Percentiles rank a stretch among this genome's conserved stretches.
phyloP scores from a whole-genome alignment of 176 grass and related monocot genomes.

The Poa annua region DNA sequence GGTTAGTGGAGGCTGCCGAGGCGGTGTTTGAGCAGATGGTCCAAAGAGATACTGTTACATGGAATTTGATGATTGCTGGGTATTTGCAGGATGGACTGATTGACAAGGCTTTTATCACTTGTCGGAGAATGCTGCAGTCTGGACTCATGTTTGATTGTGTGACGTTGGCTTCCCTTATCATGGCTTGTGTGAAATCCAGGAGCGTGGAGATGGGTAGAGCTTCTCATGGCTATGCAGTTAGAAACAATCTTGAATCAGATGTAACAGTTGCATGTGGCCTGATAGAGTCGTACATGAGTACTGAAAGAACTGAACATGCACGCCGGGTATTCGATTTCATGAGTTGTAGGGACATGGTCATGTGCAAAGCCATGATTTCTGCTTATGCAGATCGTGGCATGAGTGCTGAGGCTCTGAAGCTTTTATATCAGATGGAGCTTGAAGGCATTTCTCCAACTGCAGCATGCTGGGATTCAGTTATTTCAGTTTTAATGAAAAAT shows the following conservation, averaged over 20 bases:
- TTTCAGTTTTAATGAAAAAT: slow-evolving; percentile 53
- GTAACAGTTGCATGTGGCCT: slow-evolving; percentile 52
- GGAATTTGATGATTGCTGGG: slow-evolving; percentile 82
- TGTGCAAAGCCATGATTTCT: slow-evolving; percentile 64
- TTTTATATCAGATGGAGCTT: slow-evolving; percentile 68
- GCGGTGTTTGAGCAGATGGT: slow-evolving; percentile 67
- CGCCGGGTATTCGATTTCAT: slow-evolving; percentile 47
- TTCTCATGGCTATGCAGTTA: slow-evolving; percentile 69
- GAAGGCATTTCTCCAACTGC: slow-evolving; percentile 63
- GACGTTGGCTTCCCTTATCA: slow-evolving; percentile 62
- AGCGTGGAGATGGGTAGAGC: slow-evolving; percentile 50
- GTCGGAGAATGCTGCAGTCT: slow-evolving; percentile 55
- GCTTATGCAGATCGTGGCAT: slow-evolving; percentile 57
- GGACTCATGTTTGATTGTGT: slow-evolving; percentile 62
- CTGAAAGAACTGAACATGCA: slow-evolving; percentile 52
- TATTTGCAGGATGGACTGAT: slow-evolving; percentile 55
- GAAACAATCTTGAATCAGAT: slow-evolving; percentile 58
- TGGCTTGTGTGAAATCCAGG: slow-evolving; percentile 58
- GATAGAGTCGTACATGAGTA: slow-evolving; percentile 67
- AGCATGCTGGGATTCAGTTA: slow-evolving; percentile 65
- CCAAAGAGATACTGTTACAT: slow-evolving; percentile 57
- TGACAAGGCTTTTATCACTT: slow-evolving; percentile 51
- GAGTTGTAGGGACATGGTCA: slow-evolving; percentile 49
- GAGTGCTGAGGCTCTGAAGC: slow-evolving; percentile 56
- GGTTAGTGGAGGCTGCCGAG: slow-evolving; percentile 59